A percentile compares a stretch with the other conserved stretches of the same genome.
Evolutionary conservation across 495 filamentous ascomycete species (phyloP).

Genomic region (Penicillium coffeae): DNA sequence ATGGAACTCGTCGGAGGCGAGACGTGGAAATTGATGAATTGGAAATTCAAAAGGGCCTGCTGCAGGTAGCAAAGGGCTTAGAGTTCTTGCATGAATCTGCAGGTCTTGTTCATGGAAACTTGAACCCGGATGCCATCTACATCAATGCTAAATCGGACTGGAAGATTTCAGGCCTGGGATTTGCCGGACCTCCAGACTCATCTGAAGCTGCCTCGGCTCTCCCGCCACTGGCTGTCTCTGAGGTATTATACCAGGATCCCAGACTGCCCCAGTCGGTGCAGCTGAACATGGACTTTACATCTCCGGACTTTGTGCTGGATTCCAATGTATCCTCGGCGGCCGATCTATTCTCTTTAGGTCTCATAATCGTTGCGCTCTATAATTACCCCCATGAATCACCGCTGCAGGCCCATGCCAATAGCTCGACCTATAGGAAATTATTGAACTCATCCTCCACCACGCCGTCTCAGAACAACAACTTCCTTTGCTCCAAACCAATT

Average conservation of each 20-base stretch:
- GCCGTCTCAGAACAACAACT: conserved; percentile 77
- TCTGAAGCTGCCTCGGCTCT: conserved; percentile 66
- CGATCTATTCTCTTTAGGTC: conserved; percentile 89
- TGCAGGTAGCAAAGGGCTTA: conserved; percentile 89
- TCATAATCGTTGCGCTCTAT: conserved; percentile 85
- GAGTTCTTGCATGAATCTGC: conserved; percentile 98
- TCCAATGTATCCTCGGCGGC: conserved; percentile 72
- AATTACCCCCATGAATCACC: conserved; percentile 89
- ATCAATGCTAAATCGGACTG: conserved; percentile 97
- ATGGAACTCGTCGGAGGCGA: conserved; percentile 66
- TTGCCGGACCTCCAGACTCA: conserved; percentile 70
- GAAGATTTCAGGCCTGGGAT: conserved; percentile 94
- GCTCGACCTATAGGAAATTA: conserved; percentile 76
- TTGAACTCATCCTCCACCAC: conserved; percentile 71
- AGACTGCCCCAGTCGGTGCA: conserved; percentile 79
- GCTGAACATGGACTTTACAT: conserved; percentile 86
- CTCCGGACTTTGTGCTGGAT: conserved; percentile 90
- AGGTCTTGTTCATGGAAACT: conserved; percentile 85
- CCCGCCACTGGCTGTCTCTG: conserved; percentile 71
- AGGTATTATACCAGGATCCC: conserved; percentile 81
- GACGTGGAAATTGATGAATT: conserved; percentile 96
- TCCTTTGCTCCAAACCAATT: conserved; percentile 69
- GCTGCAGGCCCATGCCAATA: conserved; percentile 70
- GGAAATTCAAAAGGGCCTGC: conserved; percentile 92
- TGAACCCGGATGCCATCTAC: conserved; percentile 92